Base-by-base conservation (phyloP, 495 filamentous ascomycete genomes). In the Neurospora tetraspora region DNA sequence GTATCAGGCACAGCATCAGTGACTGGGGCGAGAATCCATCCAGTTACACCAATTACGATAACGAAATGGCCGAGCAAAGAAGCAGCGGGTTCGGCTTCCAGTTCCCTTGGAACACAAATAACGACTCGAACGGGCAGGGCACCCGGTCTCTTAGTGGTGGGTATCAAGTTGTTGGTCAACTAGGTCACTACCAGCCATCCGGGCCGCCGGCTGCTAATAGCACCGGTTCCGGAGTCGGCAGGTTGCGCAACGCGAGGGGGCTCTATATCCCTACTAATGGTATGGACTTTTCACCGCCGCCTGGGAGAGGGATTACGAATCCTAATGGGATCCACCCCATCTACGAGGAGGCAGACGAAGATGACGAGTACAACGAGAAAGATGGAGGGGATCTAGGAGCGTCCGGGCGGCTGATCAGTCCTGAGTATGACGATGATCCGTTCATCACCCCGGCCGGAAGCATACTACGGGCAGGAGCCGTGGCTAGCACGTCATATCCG, bases 291-390 rank as follows among this genome's bases (percentile, higher is more conserved):
- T 16, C 72, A 14, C 77, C 71, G 14, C 68, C 78, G 14, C 71
- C 23, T 31, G 53, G 23, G 16, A 61, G 23, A 7, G 53, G 27
- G 12, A 16, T 16, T 8, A 23, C 14, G 53, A 61, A 61, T 61
- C 53, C 53, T 75, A 61, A 77, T 75, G 39, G 78, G 10, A 89
- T 89, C 73, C 85, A 88, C 72, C 87, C 87, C 0, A 89, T 89
- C 69, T 85, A 86, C 71, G 87, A 89, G 73, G 85, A 86, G 0
- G 90, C 91, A 70, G 94, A 86, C 70, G 87, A 89, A 73, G 85
- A 86, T 0, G 89, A 92, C 70, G 94, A 97, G 47, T 92, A 94
- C 69, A 89, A 85, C 11, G 77, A 73, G 2, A 74, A 73, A 20
- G 76, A 77, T 23, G 43, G 71, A 65, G 71, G 70, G 1, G 74